These are phyloP conservation scores for Rhynchosporium agropyri DNA, from an alignment of 2,329 filamentous ascomycete species.

Conservation along the genomic window DNA sequence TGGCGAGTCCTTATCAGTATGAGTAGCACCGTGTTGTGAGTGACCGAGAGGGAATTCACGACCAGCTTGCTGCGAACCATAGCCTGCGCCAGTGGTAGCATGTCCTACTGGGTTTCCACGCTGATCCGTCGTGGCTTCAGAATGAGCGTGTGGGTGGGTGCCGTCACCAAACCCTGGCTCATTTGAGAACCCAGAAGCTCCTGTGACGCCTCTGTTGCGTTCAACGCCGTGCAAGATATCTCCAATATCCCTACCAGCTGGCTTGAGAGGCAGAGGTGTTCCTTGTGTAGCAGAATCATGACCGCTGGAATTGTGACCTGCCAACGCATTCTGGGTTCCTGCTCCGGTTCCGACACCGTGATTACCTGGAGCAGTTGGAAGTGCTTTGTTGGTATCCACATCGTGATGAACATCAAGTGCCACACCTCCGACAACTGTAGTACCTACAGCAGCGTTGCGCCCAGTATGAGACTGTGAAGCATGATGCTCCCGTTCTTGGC, in stretches of 20 bases:
- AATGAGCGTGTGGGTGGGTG: neutral
- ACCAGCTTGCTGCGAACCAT: constrained; percentile 14
- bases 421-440: constrained; percentile 24
- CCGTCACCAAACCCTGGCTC: constrained; percentile 21
- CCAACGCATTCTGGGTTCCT: constrained; percentile 27
- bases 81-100: constrained; percentile 11
- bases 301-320: constrained; percentile 22
- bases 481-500: constrained; percentile 35
- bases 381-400: constrained; percentile 20
- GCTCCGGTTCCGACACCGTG: constrained; percentile 26
- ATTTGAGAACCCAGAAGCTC: constrained; percentile 22
- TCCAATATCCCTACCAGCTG: constrained; percentile 27
- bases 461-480: constrained; percentile 27
- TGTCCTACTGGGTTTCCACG: constrained; percentile 6
- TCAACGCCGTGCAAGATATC: constrained; percentile 34
- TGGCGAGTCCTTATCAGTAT: neutral
- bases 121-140: constrained; percentile 18
- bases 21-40: constrained; percentile 15
- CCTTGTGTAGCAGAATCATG: constrained; percentile 20
- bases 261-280: constrained; percentile 27
- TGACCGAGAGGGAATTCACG: constrained; percentile 22
- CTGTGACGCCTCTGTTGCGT: constrained; percentile 33
- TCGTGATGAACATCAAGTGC: constrained; percentile 28
- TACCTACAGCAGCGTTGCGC: constrained; percentile 30
- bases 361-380: constrained; percentile 27